These are phyloP conservation scores for Amylostereum areolatum DNA, from an alignment of 1,284 basidiomycete species.

Conservation along the genomic window DNA sequence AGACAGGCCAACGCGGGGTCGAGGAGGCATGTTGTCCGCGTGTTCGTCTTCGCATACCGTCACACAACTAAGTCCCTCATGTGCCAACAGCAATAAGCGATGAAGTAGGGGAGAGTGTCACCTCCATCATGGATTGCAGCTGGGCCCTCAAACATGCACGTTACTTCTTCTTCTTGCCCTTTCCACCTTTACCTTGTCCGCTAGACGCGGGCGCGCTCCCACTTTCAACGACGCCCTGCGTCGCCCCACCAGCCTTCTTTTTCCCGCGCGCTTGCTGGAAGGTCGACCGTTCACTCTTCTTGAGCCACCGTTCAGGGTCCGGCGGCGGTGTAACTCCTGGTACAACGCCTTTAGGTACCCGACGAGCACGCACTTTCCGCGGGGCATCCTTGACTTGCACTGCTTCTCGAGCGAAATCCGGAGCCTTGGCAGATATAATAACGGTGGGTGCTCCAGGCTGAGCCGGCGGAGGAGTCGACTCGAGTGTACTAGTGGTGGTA, in stretches of 20 bases:
- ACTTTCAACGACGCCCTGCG: constrained; percentile 49
- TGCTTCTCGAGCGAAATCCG: constrained; percentile 22
- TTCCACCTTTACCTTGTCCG: constrained; percentile 31
- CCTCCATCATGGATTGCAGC: no score
- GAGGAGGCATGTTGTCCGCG: no score
- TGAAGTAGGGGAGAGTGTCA: no score
- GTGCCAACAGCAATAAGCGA: no score
- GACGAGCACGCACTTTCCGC: constrained; percentile 51
- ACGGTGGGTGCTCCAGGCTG: constrained; percentile 25
- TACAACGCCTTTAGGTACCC: constrained; percentile 64
- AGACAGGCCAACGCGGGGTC: no score
- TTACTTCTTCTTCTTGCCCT: constrained; percentile 48
- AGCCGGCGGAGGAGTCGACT: constrained; percentile 51
- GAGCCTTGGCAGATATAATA: constrained; percentile 19
- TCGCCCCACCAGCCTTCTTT: constrained; percentile 56
- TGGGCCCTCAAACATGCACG: no score
- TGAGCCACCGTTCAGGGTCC: constrained; percentile 78
- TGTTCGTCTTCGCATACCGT: no score
- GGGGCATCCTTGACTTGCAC: constrained; percentile 14
- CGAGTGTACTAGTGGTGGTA: constrained; percentile 45
- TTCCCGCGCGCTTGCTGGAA: constrained; percentile 39
- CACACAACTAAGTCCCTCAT: no score
- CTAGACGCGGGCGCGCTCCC: constrained; percentile 13
- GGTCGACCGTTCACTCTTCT: constrained; percentile 68
- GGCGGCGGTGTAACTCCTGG: constrained; percentile 72